These are phyloP conservation scores for Diutina ranongensis DNA, from an alignment of 1,139 yeast species.

Conservation along the genomic window DNA sequence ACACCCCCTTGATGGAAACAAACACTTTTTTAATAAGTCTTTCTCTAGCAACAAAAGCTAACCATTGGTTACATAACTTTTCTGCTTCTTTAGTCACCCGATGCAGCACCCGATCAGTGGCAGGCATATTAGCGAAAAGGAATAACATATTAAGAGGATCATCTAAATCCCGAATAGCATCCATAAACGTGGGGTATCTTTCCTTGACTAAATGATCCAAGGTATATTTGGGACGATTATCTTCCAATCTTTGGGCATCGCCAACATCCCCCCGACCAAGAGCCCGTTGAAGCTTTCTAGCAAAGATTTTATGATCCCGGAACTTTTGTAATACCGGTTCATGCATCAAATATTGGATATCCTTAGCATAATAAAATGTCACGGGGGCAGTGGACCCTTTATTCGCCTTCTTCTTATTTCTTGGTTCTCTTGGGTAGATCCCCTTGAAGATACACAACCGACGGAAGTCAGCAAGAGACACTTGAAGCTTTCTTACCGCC, in stretches of 20 bases:
- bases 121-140: constrained; percentile 89
- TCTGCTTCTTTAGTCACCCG: constrained; percentile 80
- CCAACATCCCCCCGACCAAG: constrained; percentile 86
- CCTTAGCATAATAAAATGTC: constrained; percentile 89
- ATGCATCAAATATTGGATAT: constrained; percentile 87
- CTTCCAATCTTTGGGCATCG: constrained; percentile 79
- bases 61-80: constrained; percentile 84
- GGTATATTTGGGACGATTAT: constrained; percentile 71
- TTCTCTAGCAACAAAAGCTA: constrained; percentile 85
- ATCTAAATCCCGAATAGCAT: constrained; percentile 86
- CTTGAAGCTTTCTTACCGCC: constrained; percentile 86
- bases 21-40: constrained; percentile 77
- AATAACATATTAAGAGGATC: constrained; percentile 95
- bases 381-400: constrained; percentile 95
- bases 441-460: constrained; percentile 96
- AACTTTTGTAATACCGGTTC: constrained; percentile 90
- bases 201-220: constrained; percentile 88
- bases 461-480: constrained; percentile 96
- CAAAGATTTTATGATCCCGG: constrained; percentile 91
- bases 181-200: constrained; percentile 88
- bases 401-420: constrained; percentile 93
- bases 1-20: constrained; percentile 94
- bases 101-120: constrained; percentile 73
- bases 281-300: constrained; percentile 81
- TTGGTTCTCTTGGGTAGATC: constrained; percentile 90